phyloP scores from a whole-genome alignment of 305 asterid genomes.

The Rubia peregrina region DNA sequence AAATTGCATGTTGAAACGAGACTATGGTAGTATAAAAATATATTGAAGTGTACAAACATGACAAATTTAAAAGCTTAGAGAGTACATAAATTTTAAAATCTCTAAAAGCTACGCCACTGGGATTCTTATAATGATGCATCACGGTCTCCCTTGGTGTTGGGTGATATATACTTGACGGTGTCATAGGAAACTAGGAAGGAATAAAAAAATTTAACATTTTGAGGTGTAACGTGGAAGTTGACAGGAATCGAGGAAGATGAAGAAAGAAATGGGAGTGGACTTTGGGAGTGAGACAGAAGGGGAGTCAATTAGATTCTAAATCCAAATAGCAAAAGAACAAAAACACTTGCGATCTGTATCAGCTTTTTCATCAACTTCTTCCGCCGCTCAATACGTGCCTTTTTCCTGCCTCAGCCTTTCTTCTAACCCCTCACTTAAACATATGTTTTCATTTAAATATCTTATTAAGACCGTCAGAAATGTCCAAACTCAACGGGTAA shows the following conservation, averaged over 20 bases:
- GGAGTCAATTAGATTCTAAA: slow-evolving; percentile 57
- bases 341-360: slow-evolving; percentile 12
- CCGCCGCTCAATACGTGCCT: slow-evolving; percentile 80
- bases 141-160: neutral
- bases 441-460: too few species aligned
- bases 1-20: too few species aligned
- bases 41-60: too few species aligned
- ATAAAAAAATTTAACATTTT: neutral
- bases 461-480: too few species aligned
- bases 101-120: neutral
- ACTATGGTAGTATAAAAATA: too few species aligned
- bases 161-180: neutral
- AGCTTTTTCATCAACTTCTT: slow-evolving; percentile 27
- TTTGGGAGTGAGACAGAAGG: slow-evolving; percentile 6
- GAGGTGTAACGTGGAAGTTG: neutral
- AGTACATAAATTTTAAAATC: neutral
- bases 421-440: neutral
- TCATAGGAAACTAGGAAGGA: neutral
- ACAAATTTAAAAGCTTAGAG: neutral
- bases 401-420: slow-evolving; percentile 20
- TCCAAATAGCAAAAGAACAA: slow-evolving; percentile 72
- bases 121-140: neutral
- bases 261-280: slow-evolving; percentile 10
- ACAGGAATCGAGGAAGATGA: slow-evolving; percentile 13
- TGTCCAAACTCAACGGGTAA: too few species aligned